phyloP scores from a whole-genome alignment of 2,329 filamentous ascomycete genomes.

The Talaromyces sp. region DNA sequence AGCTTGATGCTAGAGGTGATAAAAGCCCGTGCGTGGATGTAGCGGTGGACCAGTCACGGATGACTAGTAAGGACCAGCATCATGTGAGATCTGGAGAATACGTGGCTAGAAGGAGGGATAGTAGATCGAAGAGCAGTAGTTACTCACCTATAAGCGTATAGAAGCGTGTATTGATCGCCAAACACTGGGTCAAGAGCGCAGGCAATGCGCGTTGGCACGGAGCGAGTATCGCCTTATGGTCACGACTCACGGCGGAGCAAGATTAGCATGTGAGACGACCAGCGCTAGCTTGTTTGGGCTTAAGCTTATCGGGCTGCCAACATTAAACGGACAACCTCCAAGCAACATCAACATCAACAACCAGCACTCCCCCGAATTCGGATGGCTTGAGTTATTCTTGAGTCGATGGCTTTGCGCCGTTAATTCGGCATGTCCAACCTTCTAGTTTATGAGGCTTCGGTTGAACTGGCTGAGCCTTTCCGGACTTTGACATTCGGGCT shows the following conservation, averaged over 20 bases:
- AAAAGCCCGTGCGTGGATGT: slow-evolving; percentile 40
- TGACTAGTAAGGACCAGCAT: neutral
- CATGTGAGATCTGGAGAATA: neutral
- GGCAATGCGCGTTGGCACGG: neutral
- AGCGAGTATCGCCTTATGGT: neutral
- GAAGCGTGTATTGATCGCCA: neutral
- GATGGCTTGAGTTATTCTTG: neutral
- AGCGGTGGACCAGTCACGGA: slow-evolving; percentile 22
- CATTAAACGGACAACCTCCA: slow-evolving; percentile 3
- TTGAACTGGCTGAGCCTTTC: neutral
- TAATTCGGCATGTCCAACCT: neutral
- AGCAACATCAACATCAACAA: neutral
- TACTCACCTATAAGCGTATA: slow-evolving; percentile 8
- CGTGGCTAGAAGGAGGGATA: neutral
- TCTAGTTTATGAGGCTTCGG: neutral
- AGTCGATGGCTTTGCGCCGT: neutral
- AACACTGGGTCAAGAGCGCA: slow-evolving; percentile 5
- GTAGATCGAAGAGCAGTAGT: neutral
- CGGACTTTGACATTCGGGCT: neutral
- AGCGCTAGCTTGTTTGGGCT: slow-evolving; percentile 1
- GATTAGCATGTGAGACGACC: slow-evolving; percentile 7
- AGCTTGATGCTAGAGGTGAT: slow-evolving; percentile 21
- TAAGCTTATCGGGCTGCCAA: neutral
- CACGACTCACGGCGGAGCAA: slow-evolving; percentile 4
- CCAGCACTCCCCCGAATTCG: neutral